Conservation (phyloP, 2,329 filamentous ascomycete genomes). For the Pseudopyricularia cyperi region DNA sequence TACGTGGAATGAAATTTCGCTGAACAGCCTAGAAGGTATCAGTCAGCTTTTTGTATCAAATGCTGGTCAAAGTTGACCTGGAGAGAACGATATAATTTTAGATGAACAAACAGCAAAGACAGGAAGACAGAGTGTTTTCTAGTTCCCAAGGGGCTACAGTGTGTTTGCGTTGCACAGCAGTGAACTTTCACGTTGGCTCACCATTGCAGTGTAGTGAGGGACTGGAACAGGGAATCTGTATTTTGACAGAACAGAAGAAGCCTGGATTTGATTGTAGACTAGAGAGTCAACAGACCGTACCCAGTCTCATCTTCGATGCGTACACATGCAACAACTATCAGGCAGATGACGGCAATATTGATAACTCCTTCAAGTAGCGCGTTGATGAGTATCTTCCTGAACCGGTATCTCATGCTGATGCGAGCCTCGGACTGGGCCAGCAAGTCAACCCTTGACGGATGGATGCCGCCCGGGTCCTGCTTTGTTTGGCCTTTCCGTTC, state of each 20-base stretch:
- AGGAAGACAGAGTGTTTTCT: too few species aligned
- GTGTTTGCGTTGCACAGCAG: background rate
- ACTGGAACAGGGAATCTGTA: background rate
- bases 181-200: background rate
- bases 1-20: background rate
- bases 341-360: background rate
- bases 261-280: background rate
- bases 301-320: slow-evolving; percentile 1
- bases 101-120: background rate
- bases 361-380: slow-evolving; percentile 1
- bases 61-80: background rate
- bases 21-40: background rate
- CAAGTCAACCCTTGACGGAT: background rate
- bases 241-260: background rate
- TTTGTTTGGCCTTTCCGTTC: background rate
- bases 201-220: background rate
- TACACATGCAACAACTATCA: background rate
- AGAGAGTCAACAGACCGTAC: background rate
- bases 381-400: slow-evolving; percentile 1
- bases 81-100: background rate
- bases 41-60: background rate
- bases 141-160: too few species aligned
- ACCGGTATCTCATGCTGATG: background rate
- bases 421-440: background rate
- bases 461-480: background rate